Evolutionary conservation across 345 rosid species (phyloP), one percentile per base, ranked within the genome.

Genomic region (Eucalyptus polyanthemos): DNA sequence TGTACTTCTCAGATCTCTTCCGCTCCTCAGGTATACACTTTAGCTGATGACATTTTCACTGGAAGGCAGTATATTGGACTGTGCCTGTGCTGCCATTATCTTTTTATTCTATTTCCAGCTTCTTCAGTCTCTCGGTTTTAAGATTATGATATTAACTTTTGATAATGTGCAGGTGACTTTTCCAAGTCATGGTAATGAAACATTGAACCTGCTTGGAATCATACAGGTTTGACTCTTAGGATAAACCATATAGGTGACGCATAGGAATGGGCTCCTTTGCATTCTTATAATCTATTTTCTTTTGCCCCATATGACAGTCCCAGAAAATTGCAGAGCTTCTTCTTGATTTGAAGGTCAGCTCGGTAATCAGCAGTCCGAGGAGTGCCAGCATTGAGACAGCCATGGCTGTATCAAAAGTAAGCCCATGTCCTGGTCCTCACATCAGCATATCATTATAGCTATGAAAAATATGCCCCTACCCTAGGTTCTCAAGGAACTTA

Each of bases 261-360:
- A 47, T 67, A 6, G 34, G 60, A 80, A 88, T 1, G 27, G 58
- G 65, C 6, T 50, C 56, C 11, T 44, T 44, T 65, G 37, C 29
- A 29, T 54, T 9, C 60, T 86, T 42, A 40, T 89, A 45, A 49
- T 69, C 89, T 87, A 53, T 69, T 89, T 89, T 86, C 80, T 92
- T 72, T 88, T 58, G 88, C 87, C 83, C 51, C 50, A 13, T 81
- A 93, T 88, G 58, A 92, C 95, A 97, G 99, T 93, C 98, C 91
- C 99, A 96, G 94, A 97, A 97, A 94, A 95, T 93, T 88, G 98
- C 98, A 31, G 99, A 97, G 94, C 93, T 96, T 88, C 96, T 97
- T 91, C 99, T 96, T 90, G 99, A 97, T 94, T 80, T 91, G 93
- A 94, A 94, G 90, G 94, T 96, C 89, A 91, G 93, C 91, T 92